Conservation (phyloP, 176 grass and related monocot genomes). For the Zea luxurians region DNA sequence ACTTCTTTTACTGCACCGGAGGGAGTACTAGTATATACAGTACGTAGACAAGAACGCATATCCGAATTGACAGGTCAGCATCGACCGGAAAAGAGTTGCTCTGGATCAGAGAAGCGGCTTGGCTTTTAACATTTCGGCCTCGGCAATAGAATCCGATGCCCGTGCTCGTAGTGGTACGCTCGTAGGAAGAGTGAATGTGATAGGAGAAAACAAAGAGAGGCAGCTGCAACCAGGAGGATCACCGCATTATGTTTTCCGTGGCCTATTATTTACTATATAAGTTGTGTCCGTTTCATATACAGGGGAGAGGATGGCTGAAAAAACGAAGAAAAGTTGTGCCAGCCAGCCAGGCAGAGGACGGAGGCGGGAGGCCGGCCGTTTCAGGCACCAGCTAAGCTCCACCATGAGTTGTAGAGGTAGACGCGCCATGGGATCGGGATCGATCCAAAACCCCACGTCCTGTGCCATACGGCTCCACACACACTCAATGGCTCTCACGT, state of each 20-base stretch:
- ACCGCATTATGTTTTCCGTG: neutral
- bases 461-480: neutral
- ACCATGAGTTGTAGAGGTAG: constrained; percentile 2
- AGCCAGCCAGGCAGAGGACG: neutral
- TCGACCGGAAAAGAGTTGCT: neutral
- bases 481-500: constrained; percentile 2
- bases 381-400: constrained; percentile 15
- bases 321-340: neutral
- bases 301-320: neutral
- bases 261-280: neutral
- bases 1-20: too few relatives aligned
- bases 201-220: too few relatives aligned
- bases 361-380: neutral
- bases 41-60: neutral
- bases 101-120: neutral
- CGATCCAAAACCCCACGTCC: constrained; percentile 1
- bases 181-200: neutral
- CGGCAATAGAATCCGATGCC: constrained; percentile 6
- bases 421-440: neutral
- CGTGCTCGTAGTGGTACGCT: neutral
- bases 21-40: neutral
- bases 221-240: neutral
- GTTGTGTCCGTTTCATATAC: neutral
- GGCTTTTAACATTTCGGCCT: neutral
- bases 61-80: neutral